Conservation (phyloP, 148 eudicot genomes). For the Cornus florida region DNA sequence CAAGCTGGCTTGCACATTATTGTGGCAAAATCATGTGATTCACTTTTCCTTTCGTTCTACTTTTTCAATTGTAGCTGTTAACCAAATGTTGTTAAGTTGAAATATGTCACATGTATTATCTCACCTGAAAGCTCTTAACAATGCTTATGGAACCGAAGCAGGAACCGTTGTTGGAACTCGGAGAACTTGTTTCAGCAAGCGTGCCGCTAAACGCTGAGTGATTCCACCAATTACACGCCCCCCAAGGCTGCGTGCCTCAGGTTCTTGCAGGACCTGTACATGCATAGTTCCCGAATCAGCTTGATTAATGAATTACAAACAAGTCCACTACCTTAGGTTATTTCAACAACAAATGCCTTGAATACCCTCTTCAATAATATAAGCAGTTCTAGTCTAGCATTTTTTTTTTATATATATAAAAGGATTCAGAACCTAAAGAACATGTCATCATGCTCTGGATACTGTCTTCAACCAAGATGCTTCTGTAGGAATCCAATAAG, state of each 20-base stretch:
- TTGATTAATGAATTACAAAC: constrained; percentile 4
- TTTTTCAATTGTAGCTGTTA: background rate
- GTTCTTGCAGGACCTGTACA: constrained; percentile 82
- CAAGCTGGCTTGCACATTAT: background rate
- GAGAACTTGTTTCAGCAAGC: constrained; percentile 88
- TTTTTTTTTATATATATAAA: background rate
- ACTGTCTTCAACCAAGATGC: background rate
- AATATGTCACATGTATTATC: background rate
- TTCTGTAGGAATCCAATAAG: background rate
- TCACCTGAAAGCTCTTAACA: constrained; percentile 11
- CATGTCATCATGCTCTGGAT: background rate
- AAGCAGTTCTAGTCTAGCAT: background rate
- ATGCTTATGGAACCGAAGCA: constrained; percentile 25
- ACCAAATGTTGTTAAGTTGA: background rate
- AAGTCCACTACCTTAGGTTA: background rate
- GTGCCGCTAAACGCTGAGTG: constrained; percentile 93
- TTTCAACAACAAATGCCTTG: background rate
- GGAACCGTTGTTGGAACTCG: constrained; percentile 49
- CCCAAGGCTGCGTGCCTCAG: constrained; percentile 83
- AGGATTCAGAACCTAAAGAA: background rate
- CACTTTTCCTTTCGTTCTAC: background rate
- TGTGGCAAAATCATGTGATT: background rate
- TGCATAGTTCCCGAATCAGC: background rate
- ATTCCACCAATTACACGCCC: constrained; percentile 88
- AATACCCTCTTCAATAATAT: background rate